These are phyloP conservation scores for Glonium stellatum DNA, from an alignment of 495 filamentous ascomycete species.

Conservation along the genomic window DNA sequence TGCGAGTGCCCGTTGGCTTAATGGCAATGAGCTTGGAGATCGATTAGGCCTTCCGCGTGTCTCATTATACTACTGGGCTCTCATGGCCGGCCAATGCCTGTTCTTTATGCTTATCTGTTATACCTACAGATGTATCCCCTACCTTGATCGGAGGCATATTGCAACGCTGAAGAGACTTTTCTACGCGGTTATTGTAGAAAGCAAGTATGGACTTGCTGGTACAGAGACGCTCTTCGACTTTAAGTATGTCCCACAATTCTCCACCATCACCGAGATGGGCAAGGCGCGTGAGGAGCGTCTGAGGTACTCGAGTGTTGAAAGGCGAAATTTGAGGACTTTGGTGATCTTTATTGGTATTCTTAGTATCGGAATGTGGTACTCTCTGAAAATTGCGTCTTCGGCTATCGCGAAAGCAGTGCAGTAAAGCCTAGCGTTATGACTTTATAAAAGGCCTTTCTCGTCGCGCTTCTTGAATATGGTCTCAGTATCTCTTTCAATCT, in stretches of 20 bases:
- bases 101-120: slow-evolving; percentile 55
- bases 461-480: no score
- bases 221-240: slow-evolving; percentile 53
- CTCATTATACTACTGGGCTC: slow-evolving; percentile 48
- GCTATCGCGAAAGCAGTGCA: slow-evolving; percentile 7
- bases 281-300: slow-evolving; percentile 24
- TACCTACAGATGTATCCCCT: slow-evolving; percentile 47
- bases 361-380: slow-evolving; percentile 26
- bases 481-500: no score
- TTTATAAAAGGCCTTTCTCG: no score
- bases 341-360: slow-evolving; percentile 26
- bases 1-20: slow-evolving; percentile 62
- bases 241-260: slow-evolving; percentile 55
- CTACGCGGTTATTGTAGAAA: slow-evolving; percentile 48
- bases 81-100: slow-evolving; percentile 62
- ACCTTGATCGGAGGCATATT: slow-evolving; percentile 54
- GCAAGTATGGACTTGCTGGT: slow-evolving; percentile 47
- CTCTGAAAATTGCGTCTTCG: slow-evolving; percentile 13
- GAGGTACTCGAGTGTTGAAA: slow-evolving; percentile 29
- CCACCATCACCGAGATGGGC: slow-evolving; percentile 39
- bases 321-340: slow-evolving; percentile 35
- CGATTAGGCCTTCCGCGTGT: slow-evolving; percentile 53
- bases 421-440: background rate
- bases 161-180: slow-evolving; percentile 47
- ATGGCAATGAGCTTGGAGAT: slow-evolving; percentile 56